Evolutionary conservation across 208 protist genomes (phyloP).

Genomic region (Trichomonas gallinae): DNA sequence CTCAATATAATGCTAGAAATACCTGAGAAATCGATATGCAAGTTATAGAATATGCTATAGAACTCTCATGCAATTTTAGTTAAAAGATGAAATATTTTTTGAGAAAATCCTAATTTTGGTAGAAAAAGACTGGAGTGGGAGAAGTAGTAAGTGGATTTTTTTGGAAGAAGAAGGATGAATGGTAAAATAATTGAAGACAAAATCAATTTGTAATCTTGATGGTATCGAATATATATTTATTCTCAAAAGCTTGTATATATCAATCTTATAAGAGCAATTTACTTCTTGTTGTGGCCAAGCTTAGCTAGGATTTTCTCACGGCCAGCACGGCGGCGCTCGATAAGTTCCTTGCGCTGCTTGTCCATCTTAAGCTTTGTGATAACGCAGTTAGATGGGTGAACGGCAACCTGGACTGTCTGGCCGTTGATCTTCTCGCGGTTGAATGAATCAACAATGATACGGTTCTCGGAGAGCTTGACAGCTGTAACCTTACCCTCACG

Average conservation of each 20-base stretch:
- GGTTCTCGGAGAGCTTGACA: neutral
- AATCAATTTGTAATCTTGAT: no score
- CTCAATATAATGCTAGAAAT: no score
- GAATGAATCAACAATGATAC: neutral
- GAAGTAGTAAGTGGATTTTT: no score
- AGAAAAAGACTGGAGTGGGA: no score
- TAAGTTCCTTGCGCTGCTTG: constrained; percentile 82
- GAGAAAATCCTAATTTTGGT: no score
- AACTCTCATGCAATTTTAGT: no score
- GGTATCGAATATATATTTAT: neutral
- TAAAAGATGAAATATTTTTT: no score
- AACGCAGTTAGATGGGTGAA: constrained; percentile 92
- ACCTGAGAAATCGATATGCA: no score
- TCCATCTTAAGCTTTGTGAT: constrained; percentile 95
- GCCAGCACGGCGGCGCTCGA: constrained; percentile 47
- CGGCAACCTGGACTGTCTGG: constrained; percentile 37
- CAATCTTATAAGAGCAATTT: neutral
- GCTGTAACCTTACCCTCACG: neutral
- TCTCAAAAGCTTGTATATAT: neutral
- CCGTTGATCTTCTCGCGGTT: neutral
- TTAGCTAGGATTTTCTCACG: neutral
- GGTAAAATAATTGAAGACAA: no score
- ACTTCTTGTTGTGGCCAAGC: neutral
- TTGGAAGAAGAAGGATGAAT: no score
- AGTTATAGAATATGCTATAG: no score